Percentiles rank a stretch among this genome's conserved stretches.
These are phyloP conservation scores for Saccharomycopsis schoenii DNA, from an alignment of 805 yeast species.

Conservation along the genomic window DNA sequence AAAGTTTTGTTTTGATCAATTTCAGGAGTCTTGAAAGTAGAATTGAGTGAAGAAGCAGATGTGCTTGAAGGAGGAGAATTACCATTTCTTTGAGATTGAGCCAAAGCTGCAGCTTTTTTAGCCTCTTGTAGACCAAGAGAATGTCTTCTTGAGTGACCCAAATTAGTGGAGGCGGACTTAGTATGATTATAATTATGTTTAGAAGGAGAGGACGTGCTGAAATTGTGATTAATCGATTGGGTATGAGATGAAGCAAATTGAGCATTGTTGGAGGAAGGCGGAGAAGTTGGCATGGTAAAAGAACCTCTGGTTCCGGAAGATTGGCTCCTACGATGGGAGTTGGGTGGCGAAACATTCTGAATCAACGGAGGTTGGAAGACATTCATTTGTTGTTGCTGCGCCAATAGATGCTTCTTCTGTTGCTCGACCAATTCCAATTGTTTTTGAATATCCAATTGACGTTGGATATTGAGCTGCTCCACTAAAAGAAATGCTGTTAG, in stretches of 20 bases:
- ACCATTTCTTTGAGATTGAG: constrained; percentile 54
- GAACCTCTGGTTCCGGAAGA: constrained; percentile 31
- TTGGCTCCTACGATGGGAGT: constrained; percentile 40
- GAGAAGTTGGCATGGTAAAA: constrained; percentile 23
- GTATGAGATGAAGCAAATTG: background rate
- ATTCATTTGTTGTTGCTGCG: constrained; percentile 38
- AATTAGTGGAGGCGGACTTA: constrained; percentile 20
- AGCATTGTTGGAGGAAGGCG: constrained; percentile 14
- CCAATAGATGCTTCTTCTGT: constrained; percentile 78
- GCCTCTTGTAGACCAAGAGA: constrained; percentile 89
- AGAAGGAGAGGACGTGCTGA: constrained; percentile 12
- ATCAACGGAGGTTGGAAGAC: constrained; percentile 20
- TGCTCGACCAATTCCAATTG: constrained; percentile 87
- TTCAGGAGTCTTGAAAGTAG: constrained; percentile 21
- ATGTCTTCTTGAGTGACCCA: constrained; percentile 85
- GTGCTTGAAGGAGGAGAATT: constrained; percentile 13
- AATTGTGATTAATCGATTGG: background rate
- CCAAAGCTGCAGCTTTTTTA: constrained; percentile 91
- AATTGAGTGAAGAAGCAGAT: constrained; percentile 14
- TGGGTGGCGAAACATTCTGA: constrained; percentile 27
- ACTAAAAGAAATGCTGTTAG: constrained; percentile 29
- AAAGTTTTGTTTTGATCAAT: constrained; percentile 50
- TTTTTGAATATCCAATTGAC: constrained; percentile 62
- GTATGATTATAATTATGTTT: constrained; percentile 16
- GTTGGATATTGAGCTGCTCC: constrained; percentile 54